phyloP scores from a whole-genome alignment of 163 green algal species.

The Volvox carteri region DNA sequence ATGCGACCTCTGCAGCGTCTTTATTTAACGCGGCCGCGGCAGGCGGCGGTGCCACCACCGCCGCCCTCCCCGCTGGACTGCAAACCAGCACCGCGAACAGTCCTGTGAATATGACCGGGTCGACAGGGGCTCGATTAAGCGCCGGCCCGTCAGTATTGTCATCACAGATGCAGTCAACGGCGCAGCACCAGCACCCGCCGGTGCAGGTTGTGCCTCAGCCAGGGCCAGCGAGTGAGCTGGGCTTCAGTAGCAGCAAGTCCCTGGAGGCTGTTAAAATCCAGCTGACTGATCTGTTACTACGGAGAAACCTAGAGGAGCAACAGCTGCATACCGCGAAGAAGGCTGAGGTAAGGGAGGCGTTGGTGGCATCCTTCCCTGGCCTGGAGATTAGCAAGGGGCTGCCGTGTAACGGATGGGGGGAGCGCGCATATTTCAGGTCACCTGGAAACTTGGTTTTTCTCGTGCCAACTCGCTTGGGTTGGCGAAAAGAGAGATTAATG shows the following conservation, averaged over 20 bases:
- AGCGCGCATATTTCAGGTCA: too few relatives aligned
- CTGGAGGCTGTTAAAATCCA: slow-evolving; percentile 68
- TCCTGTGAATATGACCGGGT: too few relatives aligned
- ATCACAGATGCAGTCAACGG: background rate
- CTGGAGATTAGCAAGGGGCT: too few relatives aligned
- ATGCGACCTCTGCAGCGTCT: background rate
- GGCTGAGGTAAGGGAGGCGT: slow-evolving; percentile 38
- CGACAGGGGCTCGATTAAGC: too few relatives aligned
- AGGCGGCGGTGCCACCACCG: background rate
- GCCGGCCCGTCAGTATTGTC: background rate
- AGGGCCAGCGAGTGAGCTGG: background rate
- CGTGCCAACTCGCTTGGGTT: too few relatives aligned
- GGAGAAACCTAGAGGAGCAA: slow-evolving; percentile 72
- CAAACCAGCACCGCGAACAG: background rate
- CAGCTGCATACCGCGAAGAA: slow-evolving; percentile 54
- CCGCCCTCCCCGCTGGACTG: background rate
- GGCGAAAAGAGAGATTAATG: too few relatives aligned
- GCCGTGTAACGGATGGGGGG: too few relatives aligned
- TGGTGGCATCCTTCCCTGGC: too few relatives aligned
- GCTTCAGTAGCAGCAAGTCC: slow-evolving; percentile 32
- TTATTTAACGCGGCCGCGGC: background rate
- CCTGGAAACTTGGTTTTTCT: too few relatives aligned
- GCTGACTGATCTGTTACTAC: slow-evolving; percentile 71
- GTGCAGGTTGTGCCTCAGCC: slow-evolving; percentile 31
- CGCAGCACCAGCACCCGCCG: slow-evolving; percentile 3